Evolutionary conservation across 805 yeast species (phyloP).

Genomic region (Ogataea pignaliae): DNA sequence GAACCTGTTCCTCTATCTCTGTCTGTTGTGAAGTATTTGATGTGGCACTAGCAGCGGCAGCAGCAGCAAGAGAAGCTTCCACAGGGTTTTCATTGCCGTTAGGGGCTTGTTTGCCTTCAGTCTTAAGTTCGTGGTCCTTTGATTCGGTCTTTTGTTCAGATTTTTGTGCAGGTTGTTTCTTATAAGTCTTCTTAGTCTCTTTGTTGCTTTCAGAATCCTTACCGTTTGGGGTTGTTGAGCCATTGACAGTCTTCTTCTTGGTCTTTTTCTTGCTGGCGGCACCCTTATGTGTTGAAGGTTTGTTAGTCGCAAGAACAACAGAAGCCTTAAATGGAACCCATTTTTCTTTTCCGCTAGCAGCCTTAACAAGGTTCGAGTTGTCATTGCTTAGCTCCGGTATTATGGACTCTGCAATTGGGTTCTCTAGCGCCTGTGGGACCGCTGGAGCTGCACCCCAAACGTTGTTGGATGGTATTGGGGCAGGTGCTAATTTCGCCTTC

Average conservation of each 20-base stretch:
- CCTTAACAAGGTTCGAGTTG: conserved; percentile 16
- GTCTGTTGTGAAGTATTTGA: too few relatives aligned
- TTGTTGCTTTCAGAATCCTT: conserved; percentile 6
- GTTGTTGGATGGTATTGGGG: conserved; percentile 57
- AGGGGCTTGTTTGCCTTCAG: background rate
- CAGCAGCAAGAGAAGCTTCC: background rate
- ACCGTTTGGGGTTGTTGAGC: conserved; percentile 2
- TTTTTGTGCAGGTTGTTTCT: conserved; percentile 1
- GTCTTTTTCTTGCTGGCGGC: conserved; percentile 19
- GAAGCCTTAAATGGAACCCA: conserved; percentile 68
- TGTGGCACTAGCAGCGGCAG: too few relatives aligned
- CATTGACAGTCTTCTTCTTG: conserved; percentile 15
- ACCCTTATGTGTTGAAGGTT: conserved; percentile 7
- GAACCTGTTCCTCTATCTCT: too few relatives aligned
- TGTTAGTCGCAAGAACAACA: conserved; percentile 37
- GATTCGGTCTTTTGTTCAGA: conserved; percentile 1
- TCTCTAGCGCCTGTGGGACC: conserved; percentile 25
- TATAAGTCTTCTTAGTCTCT: conserved; percentile 1
- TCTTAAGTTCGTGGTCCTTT: background rate
- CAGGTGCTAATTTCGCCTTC: conserved; percentile 47
- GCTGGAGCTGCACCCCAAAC: conserved; percentile 50
- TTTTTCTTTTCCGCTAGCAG: conserved; percentile 50
- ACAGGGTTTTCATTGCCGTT: background rate
- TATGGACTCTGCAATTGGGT: conserved; percentile 36
- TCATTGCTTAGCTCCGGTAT: conserved; percentile 19